phyloP scores from a whole-genome alignment of 495 filamentous ascomycete genomes.

The Neurospora intermedia region DNA sequence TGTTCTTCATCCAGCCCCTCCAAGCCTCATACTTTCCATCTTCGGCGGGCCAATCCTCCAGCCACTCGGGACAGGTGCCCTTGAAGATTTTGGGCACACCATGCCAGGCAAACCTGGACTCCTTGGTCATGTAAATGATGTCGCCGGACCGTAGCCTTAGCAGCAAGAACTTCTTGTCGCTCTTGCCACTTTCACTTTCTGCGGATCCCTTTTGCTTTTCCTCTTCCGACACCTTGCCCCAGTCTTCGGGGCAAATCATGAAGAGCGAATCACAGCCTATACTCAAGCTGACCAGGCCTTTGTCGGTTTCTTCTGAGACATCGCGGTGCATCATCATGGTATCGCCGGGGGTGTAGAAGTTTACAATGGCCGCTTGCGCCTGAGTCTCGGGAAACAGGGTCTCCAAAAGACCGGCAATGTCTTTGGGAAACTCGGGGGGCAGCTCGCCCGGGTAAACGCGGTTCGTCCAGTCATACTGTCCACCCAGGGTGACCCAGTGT shows the following conservation, averaged over 20 bases:
- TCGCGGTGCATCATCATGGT: constrained; percentile 83
- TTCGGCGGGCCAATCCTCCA: constrained; percentile 65
- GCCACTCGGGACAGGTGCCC: constrained; percentile 62
- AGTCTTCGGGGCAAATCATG: constrained; percentile 41
- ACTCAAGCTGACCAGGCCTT: constrained; percentile 70
- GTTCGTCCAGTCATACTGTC: constrained; percentile 88
- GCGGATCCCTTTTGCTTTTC: constrained; percentile 5
- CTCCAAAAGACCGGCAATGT: constrained; percentile 54
- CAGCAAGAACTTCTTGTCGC: constrained; percentile 39
- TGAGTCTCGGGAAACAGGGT: constrained; percentile 58
- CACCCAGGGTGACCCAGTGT: constrained; percentile 87
- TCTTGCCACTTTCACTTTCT: neutral
- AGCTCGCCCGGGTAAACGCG: constrained; percentile 59
- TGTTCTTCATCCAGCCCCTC: constrained; percentile 76
- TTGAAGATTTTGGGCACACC: constrained; percentile 75
- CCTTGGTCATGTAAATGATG: constrained; percentile 69
- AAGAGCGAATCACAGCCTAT: constrained; percentile 86
- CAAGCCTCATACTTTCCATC: constrained; percentile 46
- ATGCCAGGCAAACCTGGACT: constrained; percentile 83
- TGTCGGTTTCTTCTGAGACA: constrained; percentile 68
- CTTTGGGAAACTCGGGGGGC: constrained; percentile 64
- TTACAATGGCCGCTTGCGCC: constrained; percentile 83
- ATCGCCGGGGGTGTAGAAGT: constrained; percentile 80
- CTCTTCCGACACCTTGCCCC: constrained; percentile 29
- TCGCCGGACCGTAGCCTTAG: constrained; percentile 69